Conservation (phyloP, 441 rosid genomes). For the Biscutella laevigata region DNA sequence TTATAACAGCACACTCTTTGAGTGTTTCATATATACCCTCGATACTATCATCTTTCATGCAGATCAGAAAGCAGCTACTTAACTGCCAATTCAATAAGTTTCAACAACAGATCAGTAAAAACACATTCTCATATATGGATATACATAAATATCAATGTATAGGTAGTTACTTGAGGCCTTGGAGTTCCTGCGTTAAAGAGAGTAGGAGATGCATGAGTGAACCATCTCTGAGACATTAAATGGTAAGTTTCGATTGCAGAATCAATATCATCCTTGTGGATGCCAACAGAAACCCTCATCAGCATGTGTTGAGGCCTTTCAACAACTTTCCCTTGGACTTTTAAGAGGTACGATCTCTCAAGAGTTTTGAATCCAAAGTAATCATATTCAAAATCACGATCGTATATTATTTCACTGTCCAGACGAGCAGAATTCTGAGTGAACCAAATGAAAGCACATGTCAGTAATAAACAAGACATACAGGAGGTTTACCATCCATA, state of each 20-base stretch:
- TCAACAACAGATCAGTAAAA: not conserved
- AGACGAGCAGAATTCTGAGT: slow-evolving; percentile 61
- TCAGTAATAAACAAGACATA: not conserved
- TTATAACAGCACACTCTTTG: slow-evolving; percentile 86
- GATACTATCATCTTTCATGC: slow-evolving; percentile 91
- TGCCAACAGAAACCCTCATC: slow-evolving; percentile 92
- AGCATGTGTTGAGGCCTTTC: slow-evolving; percentile 95
- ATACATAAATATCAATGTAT: not conserved
- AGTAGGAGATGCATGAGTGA: slow-evolving; percentile 93
- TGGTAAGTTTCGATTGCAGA: slow-evolving; percentile 70
- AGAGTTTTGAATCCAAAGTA: slow-evolving; percentile 89
- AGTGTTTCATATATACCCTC: slow-evolving; percentile 90
- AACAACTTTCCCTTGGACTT: slow-evolving; percentile 73
- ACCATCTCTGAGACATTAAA: slow-evolving; percentile 90
- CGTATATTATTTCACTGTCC: slow-evolving; percentile 90
- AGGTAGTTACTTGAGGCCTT: slow-evolving; percentile 53
- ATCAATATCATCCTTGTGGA: slow-evolving; percentile 72
- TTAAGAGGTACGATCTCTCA: slow-evolving; percentile 80
- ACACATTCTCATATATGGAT: not conserved
- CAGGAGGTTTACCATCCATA: not conserved
- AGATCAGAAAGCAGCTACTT: slow-evolving; percentile 82
- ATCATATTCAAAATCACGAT: slow-evolving; percentile 86
- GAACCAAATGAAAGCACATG: not conserved
- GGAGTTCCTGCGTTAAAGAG: slow-evolving; percentile 90
- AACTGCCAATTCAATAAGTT: slow-evolving; percentile 32